Conservation (phyloP, 805 yeast species). For the Candida lessepsii region DNA sequence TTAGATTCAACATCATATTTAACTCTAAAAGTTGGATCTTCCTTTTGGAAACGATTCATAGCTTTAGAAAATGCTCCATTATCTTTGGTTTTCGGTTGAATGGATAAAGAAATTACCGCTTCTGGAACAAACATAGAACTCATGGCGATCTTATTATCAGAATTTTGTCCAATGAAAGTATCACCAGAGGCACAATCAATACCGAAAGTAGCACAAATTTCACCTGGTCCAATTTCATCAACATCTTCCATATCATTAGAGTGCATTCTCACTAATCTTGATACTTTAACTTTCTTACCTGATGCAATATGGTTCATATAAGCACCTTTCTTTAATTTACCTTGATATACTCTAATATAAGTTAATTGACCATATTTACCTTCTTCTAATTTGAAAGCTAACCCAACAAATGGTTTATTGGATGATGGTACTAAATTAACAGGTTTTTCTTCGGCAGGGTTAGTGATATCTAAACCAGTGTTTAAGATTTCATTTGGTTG, state of each 20-base stretch:
- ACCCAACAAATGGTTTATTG: constrained; percentile 82
- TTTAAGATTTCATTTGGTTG: constrained; percentile 92
- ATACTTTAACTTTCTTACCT: constrained; percentile 89
- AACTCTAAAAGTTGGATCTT: constrained; percentile 97
- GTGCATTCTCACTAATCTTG: constrained; percentile 97
- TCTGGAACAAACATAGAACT: constrained; percentile 98
- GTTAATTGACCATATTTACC: constrained; percentile 98
- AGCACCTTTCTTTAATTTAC: constrained; percentile 85
- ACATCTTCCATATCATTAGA: constrained; percentile 99
- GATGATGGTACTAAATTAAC: constrained; percentile 73
- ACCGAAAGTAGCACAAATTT: constrained; percentile 98
- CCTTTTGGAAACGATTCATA: constrained; percentile 94
- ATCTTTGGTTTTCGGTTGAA: constrained; percentile 85
- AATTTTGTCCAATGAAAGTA: constrained; percentile 81
- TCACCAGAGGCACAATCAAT: constrained; percentile 99
- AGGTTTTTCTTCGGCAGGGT: constrained; percentile 53
- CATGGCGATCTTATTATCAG: constrained; percentile 75
- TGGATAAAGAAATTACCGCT: constrained; percentile 92
- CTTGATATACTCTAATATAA: constrained; percentile 95
- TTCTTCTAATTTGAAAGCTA: constrained; percentile 98
- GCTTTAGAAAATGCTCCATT: constrained; percentile 91
- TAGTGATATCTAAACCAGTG: constrained; percentile 76
- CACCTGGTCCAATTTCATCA: constrained; percentile 94
- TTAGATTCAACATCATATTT: constrained; percentile 86
- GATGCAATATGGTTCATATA: constrained; percentile 86